Base-by-base conservation (phyloP, 208 protist genomes). In the Crithidia brevicula region DNA sequence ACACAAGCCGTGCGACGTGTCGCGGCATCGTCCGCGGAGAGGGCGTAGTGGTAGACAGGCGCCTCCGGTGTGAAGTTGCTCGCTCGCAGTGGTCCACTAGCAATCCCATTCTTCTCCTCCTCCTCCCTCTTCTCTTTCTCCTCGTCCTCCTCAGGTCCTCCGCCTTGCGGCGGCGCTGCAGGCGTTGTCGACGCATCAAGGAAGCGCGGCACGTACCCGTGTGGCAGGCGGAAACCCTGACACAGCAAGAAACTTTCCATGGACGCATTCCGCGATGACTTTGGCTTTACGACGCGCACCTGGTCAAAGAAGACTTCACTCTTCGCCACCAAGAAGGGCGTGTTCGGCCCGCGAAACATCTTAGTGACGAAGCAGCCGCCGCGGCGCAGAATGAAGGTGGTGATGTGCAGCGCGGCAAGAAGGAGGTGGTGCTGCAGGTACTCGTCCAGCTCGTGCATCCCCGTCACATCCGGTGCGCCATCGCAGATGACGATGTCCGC, bases 381-480 rank as follows among this genome's bases (percentile, higher is more conserved):
- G 3, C 54, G 65, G 3, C 85, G 77, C 0, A 99, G 87, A 23
- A 99, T 79, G 58, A 95, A 93, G 13, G 95, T 98, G 4, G 98
- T 97, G 57, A 99, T 99, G 79, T 98, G 98, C 34, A 99, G 79
- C 27, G 98, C 98, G 8, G 98, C 97, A 7, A 99, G 87, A 3
- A 99, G 89, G 1, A 99, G 81, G 80, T 99, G 98, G 50, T 97
- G 84, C 78, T 99, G 98, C 46, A 99, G 81, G 77, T 99, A 99
- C 86, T 99, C 98, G 74, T 99, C 99, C 27, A 99, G 85, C 83
- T 99, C 98, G 73, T 99, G 98, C 82, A 99, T 92, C 23, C 98
- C 98, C 2, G 98, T 99, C 18, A 99, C 99, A 78, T 99, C 99
- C 2, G 99, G 99, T 0, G 99, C 99, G 16, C 99, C 99, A 83